These are phyloP conservation scores for Lippia alba DNA, from an alignment of 305 asterid genomes.

Conservation along the genomic window DNA sequence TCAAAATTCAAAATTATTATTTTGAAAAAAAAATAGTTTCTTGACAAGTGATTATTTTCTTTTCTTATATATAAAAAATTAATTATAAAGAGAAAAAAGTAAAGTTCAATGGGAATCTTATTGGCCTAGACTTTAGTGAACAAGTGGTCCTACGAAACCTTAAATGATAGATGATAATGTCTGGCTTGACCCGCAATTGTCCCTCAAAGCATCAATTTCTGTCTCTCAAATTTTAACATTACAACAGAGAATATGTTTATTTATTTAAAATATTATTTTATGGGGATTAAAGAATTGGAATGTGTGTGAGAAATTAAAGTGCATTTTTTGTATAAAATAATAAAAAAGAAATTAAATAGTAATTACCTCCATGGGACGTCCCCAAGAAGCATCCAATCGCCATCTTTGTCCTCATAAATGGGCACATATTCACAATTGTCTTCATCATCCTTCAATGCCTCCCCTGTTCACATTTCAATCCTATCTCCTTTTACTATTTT, in stretches of 20 bases:
- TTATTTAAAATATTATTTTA: too few relatives aligned
- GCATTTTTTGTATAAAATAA: background rate
- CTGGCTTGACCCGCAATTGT: conserved; percentile 25
- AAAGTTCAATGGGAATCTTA: conserved; percentile 3
- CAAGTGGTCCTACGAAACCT: conserved; percentile 19
- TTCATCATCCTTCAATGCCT: conserved; percentile 48
- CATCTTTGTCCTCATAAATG: conserved; percentile 74
- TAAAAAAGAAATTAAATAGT: background rate
- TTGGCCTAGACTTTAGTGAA: background rate
- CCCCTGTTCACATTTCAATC: conserved; percentile 41
- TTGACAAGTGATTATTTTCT: background rate
- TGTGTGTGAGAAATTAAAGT: too few relatives aligned
- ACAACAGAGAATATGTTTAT: background rate
- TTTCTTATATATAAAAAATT: background rate
- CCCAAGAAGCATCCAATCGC: conserved; percentile 77
- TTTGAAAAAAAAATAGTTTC: too few relatives aligned
- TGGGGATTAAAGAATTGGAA: too few relatives aligned
- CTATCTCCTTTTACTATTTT: too few relatives aligned
- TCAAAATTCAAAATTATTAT: too few relatives aligned
- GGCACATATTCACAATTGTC: conserved; percentile 60
- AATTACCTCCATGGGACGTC: conserved; percentile 75
- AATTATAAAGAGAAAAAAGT: background rate
- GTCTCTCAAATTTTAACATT: conserved; percentile 6
- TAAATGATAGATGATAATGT: conserved; percentile 11
- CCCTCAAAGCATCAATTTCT: background rate